phyloP scores from a whole-genome alignment of 768 basidiomycete species.

The Galerina sulciceps region DNA sequence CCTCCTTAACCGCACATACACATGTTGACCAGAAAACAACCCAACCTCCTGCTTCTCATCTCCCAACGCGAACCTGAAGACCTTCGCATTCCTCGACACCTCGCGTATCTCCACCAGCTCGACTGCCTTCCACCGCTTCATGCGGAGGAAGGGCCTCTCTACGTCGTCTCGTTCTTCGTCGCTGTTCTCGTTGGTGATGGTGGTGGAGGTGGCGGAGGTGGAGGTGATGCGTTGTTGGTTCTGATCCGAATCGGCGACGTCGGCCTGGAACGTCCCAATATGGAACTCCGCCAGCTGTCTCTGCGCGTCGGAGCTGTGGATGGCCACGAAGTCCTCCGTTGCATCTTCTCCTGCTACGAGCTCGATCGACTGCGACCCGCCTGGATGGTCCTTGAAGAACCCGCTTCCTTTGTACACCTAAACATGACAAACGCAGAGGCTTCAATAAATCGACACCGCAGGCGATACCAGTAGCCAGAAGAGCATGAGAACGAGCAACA shows the following conservation, averaged over 20 bases:
- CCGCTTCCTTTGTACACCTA: constrained; percentile 55
- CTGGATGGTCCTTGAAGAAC: constrained; percentile 61
- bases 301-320: constrained; percentile 59
- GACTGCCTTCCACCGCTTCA: constrained; percentile 52
- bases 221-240: background rate
- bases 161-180: constrained; percentile 13
- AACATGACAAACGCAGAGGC: background rate
- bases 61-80: constrained; percentile 55
- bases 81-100: constrained; percentile 51
- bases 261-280: constrained; percentile 47
- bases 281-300: constrained; percentile 52
- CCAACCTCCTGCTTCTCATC: constrained; percentile 47
- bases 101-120: constrained; percentile 37
- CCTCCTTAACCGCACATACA: constrained; percentile 51
- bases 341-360: constrained; percentile 62
- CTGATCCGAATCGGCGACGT: background rate
- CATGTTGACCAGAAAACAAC: constrained; percentile 62
- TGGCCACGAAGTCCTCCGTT: constrained; percentile 67
- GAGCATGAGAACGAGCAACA: background rate
- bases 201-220: too few relatives aligned
- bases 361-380: constrained; percentile 57
- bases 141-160: constrained; percentile 37
- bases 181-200: constrained; percentile 4
- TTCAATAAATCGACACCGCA: background rate
- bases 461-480: background rate